Base-by-base conservation (phyloP, 1,284 basidiomycete species). In the Ganoderma multipileum region DNA sequence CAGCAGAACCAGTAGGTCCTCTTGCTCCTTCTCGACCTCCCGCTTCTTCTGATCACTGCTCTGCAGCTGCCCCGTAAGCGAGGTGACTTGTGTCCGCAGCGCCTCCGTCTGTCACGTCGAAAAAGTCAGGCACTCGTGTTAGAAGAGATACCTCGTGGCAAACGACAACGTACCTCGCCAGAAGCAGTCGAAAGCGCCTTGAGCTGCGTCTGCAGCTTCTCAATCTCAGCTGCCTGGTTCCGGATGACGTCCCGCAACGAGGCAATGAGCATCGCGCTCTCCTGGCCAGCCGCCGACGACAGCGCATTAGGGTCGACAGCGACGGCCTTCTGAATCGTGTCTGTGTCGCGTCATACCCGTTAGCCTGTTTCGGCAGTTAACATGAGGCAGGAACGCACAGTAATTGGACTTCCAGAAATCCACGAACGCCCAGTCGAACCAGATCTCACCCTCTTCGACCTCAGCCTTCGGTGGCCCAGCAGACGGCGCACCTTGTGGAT, bases 361-460 rank as follows among this genome's bases (percentile, higher is more conserved):
- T n/a, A n/a, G 16, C 12, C 20, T 28, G 42, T 28, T 9, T 20
- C 33, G 30, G 28, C 55, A 60, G 54, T 14, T 26, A 28, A 52
- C 47, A 26, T 6, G 23, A 26, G 47, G 47, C 3, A 8, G 23
- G 44, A 44, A 84, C 94, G 78, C 74, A 97, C 96, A 95, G 76
- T 96, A 97, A 77, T 97, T 96, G 64, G 95, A 95, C 82, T 99
- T 98, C 93, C 96, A 97, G 79, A 99, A 99, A 80, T 99, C 97
- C n/a, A 98, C 91, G 81, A 99, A 99, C 2, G 91, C 88, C 95
- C 96, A 99, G 78, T 99, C 96, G 78, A 99, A 95, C 97, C 97
- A 99, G 41, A 98, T 84, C 78, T 97, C 97, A n/a, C 89, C 89
- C 73, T 94, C 93, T 41, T 79, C 76, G 30, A 69, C 67, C 54